Evolutionary conservation across 352 stramenopile genomes (phyloP).

Genomic region (Globisporangium yorkense): DNA sequence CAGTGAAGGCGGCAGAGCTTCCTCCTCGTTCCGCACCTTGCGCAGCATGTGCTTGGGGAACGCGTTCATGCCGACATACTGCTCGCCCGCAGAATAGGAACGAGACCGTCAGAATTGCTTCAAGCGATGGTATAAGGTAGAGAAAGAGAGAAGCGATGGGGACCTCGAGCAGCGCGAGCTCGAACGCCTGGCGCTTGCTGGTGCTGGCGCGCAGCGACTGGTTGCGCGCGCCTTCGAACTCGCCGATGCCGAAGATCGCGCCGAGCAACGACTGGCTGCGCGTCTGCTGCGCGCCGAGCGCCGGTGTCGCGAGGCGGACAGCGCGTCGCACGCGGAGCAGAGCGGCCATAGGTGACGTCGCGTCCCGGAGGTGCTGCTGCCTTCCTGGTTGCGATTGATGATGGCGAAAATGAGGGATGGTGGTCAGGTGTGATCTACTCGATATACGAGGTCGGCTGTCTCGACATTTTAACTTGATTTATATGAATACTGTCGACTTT

Average conservation of each 20-base stretch:
- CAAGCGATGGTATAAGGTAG: not conserved
- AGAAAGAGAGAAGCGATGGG: not conserved
- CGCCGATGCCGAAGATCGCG: slow-evolving; percentile 76
- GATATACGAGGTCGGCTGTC: not conserved
- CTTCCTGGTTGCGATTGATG: not conserved
- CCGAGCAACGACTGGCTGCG: slow-evolving; percentile 61
- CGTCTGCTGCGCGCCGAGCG: slow-evolving; percentile 1
- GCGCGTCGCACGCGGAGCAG: slow-evolving; percentile 1
- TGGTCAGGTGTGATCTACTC: not conserved
- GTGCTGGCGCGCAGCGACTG: slow-evolving; percentile 45
- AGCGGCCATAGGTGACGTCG: not conserved
- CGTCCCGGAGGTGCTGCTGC: not conserved
- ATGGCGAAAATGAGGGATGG: not conserved
- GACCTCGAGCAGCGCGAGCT: slow-evolving; percentile 64
- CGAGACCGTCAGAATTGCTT: not conserved
- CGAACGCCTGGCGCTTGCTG: slow-evolving; percentile 66
- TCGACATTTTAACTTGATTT: not conserved
- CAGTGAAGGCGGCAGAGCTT: not conserved
- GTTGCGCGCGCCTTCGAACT: slow-evolving; percentile 68
- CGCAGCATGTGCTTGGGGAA: slow-evolving; percentile 72
- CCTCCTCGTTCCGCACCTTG: slow-evolving; percentile 18
- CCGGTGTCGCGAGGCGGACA: not conserved
- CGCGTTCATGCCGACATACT: slow-evolving; percentile 80
- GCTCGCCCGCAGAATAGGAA: not conserved
- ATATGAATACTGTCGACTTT: not conserved